phyloP scores from a whole-genome alignment of 495 filamentous ascomycete genomes.

The Lophiotrema nucula region DNA sequence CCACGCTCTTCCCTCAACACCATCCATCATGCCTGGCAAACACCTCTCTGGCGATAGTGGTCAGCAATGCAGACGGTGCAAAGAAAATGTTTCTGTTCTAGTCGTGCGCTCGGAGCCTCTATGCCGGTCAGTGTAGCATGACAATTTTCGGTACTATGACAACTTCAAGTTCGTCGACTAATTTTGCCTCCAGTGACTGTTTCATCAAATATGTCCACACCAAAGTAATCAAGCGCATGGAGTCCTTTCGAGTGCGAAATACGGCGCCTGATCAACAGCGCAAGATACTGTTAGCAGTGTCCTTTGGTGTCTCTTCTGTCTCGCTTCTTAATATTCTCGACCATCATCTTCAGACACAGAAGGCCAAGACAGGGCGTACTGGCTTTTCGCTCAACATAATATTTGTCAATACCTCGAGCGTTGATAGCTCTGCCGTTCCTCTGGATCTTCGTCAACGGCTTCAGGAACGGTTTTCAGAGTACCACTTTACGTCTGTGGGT shows the following conservation, averaged over 20 bases:
- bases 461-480: slow-evolving; percentile 55
- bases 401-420: slow-evolving; percentile 56
- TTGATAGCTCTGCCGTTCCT: slow-evolving; percentile 2
- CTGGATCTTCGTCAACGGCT: slow-evolving; percentile 32
- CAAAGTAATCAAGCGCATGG: slow-evolving; percentile 79
- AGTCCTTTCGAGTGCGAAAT: slow-evolving; percentile 53
- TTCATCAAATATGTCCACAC: slow-evolving; percentile 70
- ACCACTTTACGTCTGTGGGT: slow-evolving; percentile 54
- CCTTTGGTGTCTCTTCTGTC: slow-evolving; percentile 80
- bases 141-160: not conserved
- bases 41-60: slow-evolving; percentile 7
- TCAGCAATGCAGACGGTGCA: slow-evolving; percentile 37
- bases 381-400: slow-evolving; percentile 68
- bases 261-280: slow-evolving; percentile 42
- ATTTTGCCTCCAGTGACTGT: slow-evolving; percentile 59
- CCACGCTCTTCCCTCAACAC: no score
- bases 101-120: slow-evolving; percentile 42
- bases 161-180: slow-evolving; percentile 24
- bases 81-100: slow-evolving; percentile 27
- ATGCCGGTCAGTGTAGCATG: slow-evolving; percentile 32
- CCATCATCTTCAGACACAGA: slow-evolving; percentile 61
- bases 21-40: slow-evolving; percentile 21
- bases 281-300: slow-evolving; percentile 73
- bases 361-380: slow-evolving; percentile 52
- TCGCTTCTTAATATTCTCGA: slow-evolving; percentile 73